Evolutionary conservation across 1,139 yeast species (phyloP), one percentile per base, ranked within the genome.

Genomic region (Tardiomyces depauwii): DNA sequence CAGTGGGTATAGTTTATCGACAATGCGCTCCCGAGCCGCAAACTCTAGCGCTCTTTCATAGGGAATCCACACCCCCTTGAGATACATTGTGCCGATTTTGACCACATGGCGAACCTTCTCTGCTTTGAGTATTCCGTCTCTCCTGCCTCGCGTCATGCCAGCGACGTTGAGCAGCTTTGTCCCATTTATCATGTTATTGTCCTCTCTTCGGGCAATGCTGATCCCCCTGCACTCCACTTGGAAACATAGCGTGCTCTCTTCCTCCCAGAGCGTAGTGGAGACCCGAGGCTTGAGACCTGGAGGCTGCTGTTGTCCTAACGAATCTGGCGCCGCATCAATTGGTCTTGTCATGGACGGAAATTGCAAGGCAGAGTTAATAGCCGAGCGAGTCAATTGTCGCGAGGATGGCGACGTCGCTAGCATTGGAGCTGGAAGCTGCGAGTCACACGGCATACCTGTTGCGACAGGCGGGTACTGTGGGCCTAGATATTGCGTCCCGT

Each of bases 251-350:
- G 96, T 89, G 53, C 85, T 82, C 59, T 89, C 96, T 58, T 88
- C 96, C 62, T 88, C 96, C 97, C 97, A 89, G 77, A 86, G 77
- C 2, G 95, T 85, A 6, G 96, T 87, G 42, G 95, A 85, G 46
- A 87, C 88, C 50, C 89, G 70, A n/a, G 95, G 95, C 49, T 85
- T 72, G 50, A 80, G 61, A 12, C 75, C 77, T 13, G 71, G 70
- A 2, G 52, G 49, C 5, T 52, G 51, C 2, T 45, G 42, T 42
- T 56, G 59, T 5, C 60, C 67, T 0, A 55, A 55, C 2, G 60
- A 53, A 33, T 53, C 55, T 1, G 56, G 53, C 2, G 55, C 46
- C 2, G 54, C 55, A 12, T 46, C 50, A 30, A 62, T 60, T 16
- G 52, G 48, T 19, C 61, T 55, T 2, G 51, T 48, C 53, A 63